Conservation (phyloP, 495 filamentous ascomycete genomes). For the Xylona heveae region DNA sequence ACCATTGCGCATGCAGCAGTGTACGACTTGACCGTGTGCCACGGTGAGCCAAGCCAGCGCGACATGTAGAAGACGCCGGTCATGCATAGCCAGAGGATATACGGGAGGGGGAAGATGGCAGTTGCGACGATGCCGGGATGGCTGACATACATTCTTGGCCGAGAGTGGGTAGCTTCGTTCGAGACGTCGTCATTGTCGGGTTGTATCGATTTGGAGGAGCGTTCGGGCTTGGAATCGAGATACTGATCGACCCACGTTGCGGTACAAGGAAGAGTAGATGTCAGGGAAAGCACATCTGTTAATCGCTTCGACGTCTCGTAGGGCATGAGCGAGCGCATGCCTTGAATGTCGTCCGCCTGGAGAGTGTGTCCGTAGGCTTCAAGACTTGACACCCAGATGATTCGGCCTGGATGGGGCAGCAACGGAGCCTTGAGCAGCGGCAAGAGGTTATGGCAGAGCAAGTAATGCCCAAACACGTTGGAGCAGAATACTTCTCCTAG, state of each 20-base stretch:
- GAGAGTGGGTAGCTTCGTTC: slow-evolving; percentile 7
- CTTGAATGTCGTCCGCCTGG: slow-evolving; percentile 53
- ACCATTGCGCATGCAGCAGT: slow-evolving; percentile 54
- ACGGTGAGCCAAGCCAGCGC: slow-evolving; percentile 67
- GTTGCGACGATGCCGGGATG: slow-evolving; percentile 83
- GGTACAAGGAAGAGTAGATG: slow-evolving; percentile 42
- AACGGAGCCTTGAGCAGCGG: slow-evolving; percentile 38
- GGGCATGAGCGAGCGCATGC: slow-evolving; percentile 30
- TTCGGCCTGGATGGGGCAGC: slow-evolving; percentile 28
- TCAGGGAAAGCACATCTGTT: slow-evolving; percentile 63
- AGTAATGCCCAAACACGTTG: slow-evolving; percentile 89
- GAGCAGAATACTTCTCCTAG: slow-evolving; percentile 71
- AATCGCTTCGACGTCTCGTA: slow-evolving; percentile 80
- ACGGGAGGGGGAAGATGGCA: slow-evolving; percentile 47
- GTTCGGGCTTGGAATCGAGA: slow-evolving; percentile 23
- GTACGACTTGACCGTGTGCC: slow-evolving; percentile 59
- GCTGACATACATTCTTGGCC: slow-evolving; percentile 46
- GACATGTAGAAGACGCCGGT: slow-evolving; percentile 43
- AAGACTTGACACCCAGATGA: slow-evolving; percentile 72
- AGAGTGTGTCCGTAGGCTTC: slow-evolving; percentile 40
- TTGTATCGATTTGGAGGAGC: slow-evolving; percentile 4
- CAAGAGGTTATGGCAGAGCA: slow-evolving; percentile 60
- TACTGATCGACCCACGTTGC: slow-evolving; percentile 30
- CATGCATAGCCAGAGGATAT: slow-evolving; percentile 42
- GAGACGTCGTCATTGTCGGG: slow-evolving; percentile 1